Percentiles rank a stretch among this genome's conserved stretches.
Evolutionary conservation across 2,329 filamentous ascomycete species (phyloP).

Genomic region (Uncinocarpus reesii): DNA sequence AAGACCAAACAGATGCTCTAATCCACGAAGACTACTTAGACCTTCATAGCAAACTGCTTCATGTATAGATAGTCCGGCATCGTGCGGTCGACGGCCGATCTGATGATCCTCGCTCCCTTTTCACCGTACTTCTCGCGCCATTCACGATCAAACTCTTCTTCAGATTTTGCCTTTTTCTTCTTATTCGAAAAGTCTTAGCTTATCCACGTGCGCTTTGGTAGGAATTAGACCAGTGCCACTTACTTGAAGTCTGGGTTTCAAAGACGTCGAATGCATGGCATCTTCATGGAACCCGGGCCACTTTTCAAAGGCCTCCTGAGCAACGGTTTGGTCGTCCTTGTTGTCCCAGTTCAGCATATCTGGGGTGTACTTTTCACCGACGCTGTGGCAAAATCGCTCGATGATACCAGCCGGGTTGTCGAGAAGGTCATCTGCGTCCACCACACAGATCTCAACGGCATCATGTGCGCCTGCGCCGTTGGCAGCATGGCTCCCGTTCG

Average conservation of each 20-base stretch:
- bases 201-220: neutral
- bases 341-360: constrained; percentile 79
- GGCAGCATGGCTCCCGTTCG: constrained; percentile 21
- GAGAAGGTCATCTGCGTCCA: constrained; percentile 90
- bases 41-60: constrained; percentile 54
- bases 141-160: constrained; percentile 49
- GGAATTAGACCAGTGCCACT: no score
- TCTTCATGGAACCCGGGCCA: constrained; percentile 97
- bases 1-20: neutral
- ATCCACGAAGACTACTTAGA: constrained; percentile 20
- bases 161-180: constrained; percentile 33
- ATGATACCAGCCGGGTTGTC: constrained; percentile 71
- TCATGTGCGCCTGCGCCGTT: constrained; percentile 16
- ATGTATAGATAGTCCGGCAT: constrained; percentile 53
- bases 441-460: constrained; percentile 57
- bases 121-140: constrained; percentile 54
- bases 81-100: constrained; percentile 49
- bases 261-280: constrained; percentile 68
- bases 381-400: constrained; percentile 67
- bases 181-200: constrained; percentile 8
- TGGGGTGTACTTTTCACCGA: constrained; percentile 63
- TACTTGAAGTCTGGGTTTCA: constrained; percentile 51
- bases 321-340: constrained; percentile 58
- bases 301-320: constrained; percentile 75
- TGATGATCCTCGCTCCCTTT: constrained; percentile 49